phyloP scores from a whole-genome alignment of 208 protist species.

The Angomonas deanei region DNA sequence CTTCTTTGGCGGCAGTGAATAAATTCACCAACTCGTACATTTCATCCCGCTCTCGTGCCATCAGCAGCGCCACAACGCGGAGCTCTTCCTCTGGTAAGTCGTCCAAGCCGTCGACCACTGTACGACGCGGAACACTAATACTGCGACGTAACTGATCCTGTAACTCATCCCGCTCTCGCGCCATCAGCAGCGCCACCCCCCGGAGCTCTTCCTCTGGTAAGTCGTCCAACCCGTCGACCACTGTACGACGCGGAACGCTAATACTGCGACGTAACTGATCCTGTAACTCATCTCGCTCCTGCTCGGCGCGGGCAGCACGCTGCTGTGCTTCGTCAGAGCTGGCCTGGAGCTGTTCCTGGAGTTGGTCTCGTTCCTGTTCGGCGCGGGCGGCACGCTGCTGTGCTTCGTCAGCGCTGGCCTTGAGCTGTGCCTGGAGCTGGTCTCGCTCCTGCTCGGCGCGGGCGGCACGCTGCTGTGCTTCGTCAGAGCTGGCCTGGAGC shows the following conservation, averaged over 20 bases:
- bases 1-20: background rate
- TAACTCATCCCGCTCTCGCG: background rate
- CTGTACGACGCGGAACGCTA: background rate
- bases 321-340: background rate
- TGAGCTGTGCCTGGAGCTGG: background rate
- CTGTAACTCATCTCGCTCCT: background rate
- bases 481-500: background rate
- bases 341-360: background rate
- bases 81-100: background rate
- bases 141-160: background rate
- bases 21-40: background rate
- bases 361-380: background rate
- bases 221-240: background rate
- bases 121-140: background rate
- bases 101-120: background rate
- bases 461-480: background rate
- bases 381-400: background rate
- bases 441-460: background rate
- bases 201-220: background rate
- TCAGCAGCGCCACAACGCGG: background rate
- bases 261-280: background rate
- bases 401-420: background rate
- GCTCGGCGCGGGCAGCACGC: background rate
- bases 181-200: background rate
- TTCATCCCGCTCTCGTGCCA: background rate